Conservation (phyloP, 495 filamentous ascomycete species). For the Hyaloscypha finlandica region DNA sequence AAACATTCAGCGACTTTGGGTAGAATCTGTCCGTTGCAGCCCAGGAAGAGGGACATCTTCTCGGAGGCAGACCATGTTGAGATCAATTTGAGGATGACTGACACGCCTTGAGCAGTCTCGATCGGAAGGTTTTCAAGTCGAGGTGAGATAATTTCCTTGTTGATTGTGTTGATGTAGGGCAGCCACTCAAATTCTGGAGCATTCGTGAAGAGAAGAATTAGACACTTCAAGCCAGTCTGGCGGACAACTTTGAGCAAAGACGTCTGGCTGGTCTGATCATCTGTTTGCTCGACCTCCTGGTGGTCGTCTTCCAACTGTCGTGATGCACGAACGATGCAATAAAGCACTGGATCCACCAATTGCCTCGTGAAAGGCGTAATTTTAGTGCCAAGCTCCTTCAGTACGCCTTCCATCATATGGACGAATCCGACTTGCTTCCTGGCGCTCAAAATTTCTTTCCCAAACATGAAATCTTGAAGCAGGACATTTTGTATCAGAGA, state of each 20-base stretch:
- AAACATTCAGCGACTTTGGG: constrained; percentile 71
- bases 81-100: constrained; percentile 78
- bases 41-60: constrained; percentile 67
- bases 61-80: constrained; percentile 73
- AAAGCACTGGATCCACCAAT: constrained; percentile 73
- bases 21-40: constrained; percentile 63
- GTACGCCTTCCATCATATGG: constrained; percentile 87
- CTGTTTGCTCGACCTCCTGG: constrained; percentile 44
- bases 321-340: constrained; percentile 74
- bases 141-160: constrained; percentile 72
- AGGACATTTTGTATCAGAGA: constrained; percentile 52
- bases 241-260: constrained; percentile 70
- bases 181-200: constrained; percentile 68
- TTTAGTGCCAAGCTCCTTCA: constrained; percentile 74
- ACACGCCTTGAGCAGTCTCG: constrained; percentile 87
- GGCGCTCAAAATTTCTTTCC: constrained; percentile 54
- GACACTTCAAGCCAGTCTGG: constrained; percentile 72
- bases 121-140: constrained; percentile 77
- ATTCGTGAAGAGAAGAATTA: constrained; percentile 73
- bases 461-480: constrained; percentile 51
- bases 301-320: constrained; percentile 48
- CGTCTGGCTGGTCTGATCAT: constrained; percentile 46
- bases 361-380: constrained; percentile 60
- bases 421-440: constrained; percentile 86
- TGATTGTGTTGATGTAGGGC: constrained; percentile 66